phyloP scores from a whole-genome alignment of 805 yeast species.

The Teunomyces panamensis region DNA sequence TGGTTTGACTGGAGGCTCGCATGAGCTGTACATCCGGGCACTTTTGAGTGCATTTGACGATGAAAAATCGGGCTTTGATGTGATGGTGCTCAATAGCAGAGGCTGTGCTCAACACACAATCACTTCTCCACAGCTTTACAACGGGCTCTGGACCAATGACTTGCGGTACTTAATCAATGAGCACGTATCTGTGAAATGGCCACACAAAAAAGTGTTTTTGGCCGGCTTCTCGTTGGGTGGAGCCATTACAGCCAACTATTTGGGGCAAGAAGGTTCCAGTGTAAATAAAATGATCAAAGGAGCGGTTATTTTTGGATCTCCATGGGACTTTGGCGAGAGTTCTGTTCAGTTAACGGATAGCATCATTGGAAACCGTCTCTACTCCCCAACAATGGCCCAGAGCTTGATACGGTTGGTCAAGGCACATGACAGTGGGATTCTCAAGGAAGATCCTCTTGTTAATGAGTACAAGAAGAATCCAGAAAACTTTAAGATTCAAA shows the following conservation, averaged over 20 bases:
- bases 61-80: conserved; percentile 45
- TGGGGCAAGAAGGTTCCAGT: conserved; percentile 59
- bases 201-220: conserved; percentile 60
- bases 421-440: conserved; percentile 26
- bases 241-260: conserved; percentile 59
- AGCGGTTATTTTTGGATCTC: conserved; percentile 60
- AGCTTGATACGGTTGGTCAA: conserved; percentile 33
- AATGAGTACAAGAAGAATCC: conserved; percentile 30
- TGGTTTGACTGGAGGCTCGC: conserved; percentile 80
- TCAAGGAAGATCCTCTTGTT: conserved; percentile 21
- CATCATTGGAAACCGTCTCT: conserved; percentile 34
- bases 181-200: conserved; percentile 49
- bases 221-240: conserved; percentile 77
- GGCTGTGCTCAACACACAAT: conserved; percentile 77
- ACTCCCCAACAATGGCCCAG: conserved; percentile 43
- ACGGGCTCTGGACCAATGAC: conserved; percentile 70
- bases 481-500: conserved; percentile 27
- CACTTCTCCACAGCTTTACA: conserved; percentile 63
- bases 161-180: conserved; percentile 56
- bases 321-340: conserved; percentile 69
- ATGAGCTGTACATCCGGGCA: conserved; percentile 68
- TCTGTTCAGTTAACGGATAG: conserved; percentile 41
- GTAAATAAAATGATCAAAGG: conserved; percentile 52
- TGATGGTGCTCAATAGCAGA: conserved; percentile 61
- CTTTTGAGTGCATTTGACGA: conserved; percentile 43